Base-by-base conservation (phyloP, 345 rosid genomes). In the Hibiscus tridactylites region DNA sequence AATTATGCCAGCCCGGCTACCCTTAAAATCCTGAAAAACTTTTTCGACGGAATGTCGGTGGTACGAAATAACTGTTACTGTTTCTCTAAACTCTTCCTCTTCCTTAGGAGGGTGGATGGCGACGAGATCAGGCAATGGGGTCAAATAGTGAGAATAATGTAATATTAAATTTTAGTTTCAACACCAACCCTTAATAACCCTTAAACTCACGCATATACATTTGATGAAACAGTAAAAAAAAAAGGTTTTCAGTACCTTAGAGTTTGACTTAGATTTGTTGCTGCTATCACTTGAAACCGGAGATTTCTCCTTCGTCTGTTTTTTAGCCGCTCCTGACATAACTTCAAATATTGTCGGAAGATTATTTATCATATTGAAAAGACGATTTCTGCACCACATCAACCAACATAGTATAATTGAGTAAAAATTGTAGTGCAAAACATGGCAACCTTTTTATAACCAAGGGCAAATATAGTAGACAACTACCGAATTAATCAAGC, bases 221-320 rank as follows among this genome's bases (percentile, higher is more conserved):
- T 5, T 49, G 21, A 46, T n/a, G 2, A 31, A 54, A 53, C 46
- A 19, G 3, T 28, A n/a, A n/a, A 73, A 31, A 54, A 15, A 44
- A 19, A 21, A 47, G 24, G 54, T 68, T 61, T 49, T 59, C 2
- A 60, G 24, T 78, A 90, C 96, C 85, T 87, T 90, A 70, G 90
- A 60, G 85, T 88, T 90, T 13, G 91, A 84, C 74, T 88, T 90
- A 73, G 95, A 86, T 74, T 86, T 85, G 82, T 81, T 86, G 93
- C 1, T 88, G 93, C 33, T 31, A 31, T 31, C 33, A 31, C 4
- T 31, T 31, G 33, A 31, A 31, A 31, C 33, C 3, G 33, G 4
- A 31, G 33, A 31, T 31, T 31, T 31, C 4, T 31, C 33, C 33
- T 31, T 31, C 4, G 33, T 31, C 33, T 0, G 33, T 31, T 3